Percentiles rank a stretch among this genome's conserved stretches.
These are phyloP conservation scores for Naganishia kalamii DNA, from an alignment of 768 basidiomycete species.

Conservation along the genomic window DNA sequence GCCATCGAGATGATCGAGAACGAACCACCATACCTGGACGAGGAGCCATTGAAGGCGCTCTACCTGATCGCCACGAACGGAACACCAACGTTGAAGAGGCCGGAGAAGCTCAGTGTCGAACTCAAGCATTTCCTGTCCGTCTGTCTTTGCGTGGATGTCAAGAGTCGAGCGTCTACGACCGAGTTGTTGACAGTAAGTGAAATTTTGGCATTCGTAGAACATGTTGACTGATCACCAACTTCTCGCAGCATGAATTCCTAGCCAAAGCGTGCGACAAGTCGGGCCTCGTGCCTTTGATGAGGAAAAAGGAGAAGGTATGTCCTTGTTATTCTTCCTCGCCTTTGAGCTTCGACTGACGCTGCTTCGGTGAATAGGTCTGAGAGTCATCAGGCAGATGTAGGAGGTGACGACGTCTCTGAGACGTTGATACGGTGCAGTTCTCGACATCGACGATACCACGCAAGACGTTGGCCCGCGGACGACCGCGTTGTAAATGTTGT, in stretches of 20 bases:
- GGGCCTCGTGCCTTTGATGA: conserved; percentile 71
- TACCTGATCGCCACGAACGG: conserved; percentile 98
- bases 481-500: no score
- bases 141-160: conserved; percentile 95
- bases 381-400: neutral
- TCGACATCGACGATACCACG: no score
- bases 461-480: no score
- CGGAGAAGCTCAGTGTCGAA: conserved; percentile 82
- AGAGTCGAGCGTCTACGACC: conserved; percentile 72
- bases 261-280: conserved; percentile 75
- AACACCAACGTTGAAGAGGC: conserved; percentile 93
- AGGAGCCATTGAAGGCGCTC: conserved; percentile 91
- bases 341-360: no score
- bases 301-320: conserved; percentile 23
- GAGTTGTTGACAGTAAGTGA: conserved; percentile 43
- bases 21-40: conserved; percentile 91
- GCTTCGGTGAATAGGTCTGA: neutral
- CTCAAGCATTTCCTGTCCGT: conserved; percentile 94
- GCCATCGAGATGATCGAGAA: conserved; percentile 90
- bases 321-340: neutral
- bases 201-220: neutral
- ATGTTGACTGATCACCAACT: neutral
- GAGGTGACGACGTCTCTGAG: no score
- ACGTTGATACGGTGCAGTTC: no score
- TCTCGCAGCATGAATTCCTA: conserved; percentile 77